Percentiles rank a stretch among this genome's conserved stretches.
Conservation (phyloP, 176 grass and related monocot species). For the Carex cristatella region DNA sequence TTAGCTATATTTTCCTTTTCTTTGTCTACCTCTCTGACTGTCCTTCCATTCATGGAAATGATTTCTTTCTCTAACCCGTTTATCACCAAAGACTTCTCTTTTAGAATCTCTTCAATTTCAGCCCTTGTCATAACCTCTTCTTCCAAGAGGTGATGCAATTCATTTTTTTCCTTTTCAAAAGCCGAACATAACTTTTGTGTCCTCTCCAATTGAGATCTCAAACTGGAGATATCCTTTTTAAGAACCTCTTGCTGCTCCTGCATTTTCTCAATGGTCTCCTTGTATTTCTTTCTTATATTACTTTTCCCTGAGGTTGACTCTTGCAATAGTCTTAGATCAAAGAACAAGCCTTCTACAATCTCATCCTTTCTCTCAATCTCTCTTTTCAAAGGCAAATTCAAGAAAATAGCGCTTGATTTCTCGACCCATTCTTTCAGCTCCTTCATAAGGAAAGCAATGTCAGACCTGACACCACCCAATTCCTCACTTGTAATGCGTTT, state of each 20-base stretch:
- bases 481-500: slow-evolving; percentile 36
- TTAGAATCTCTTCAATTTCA: slow-evolving; percentile 41
- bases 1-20: slow-evolving; percentile 35
- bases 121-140: slow-evolving; percentile 42
- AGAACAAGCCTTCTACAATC: slow-evolving; percentile 64
- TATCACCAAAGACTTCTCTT: slow-evolving; percentile 62
- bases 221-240: slow-evolving; percentile 45
- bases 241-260: slow-evolving; percentile 40
- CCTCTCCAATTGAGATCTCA: slow-evolving; percentile 62
- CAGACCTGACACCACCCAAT: slow-evolving; percentile 43
- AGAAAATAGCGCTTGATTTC: slow-evolving; percentile 47
- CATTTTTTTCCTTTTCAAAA: slow-evolving; percentile 54
- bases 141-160: slow-evolving; percentile 49
- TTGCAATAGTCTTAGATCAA: slow-evolving; percentile 79
- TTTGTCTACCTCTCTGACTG: slow-evolving; percentile 39
- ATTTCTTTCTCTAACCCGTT: slow-evolving; percentile 64
- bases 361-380: slow-evolving; percentile 62
- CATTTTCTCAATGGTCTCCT: slow-evolving; percentile 42
- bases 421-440: slow-evolving; percentile 53
- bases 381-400: slow-evolving; percentile 41
- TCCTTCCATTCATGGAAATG: slow-evolving; percentile 48
- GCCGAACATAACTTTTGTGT: slow-evolving; percentile 35
- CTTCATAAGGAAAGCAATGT: slow-evolving; percentile 45
- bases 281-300: slow-evolving; percentile 60
- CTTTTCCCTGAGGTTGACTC: slow-evolving; percentile 51